Evolutionary conservation across 2,329 filamentous ascomycete genomes (phyloP), one percentile per base, ranked within the genome.

Genomic region (Setomelanomma holmii): DNA sequence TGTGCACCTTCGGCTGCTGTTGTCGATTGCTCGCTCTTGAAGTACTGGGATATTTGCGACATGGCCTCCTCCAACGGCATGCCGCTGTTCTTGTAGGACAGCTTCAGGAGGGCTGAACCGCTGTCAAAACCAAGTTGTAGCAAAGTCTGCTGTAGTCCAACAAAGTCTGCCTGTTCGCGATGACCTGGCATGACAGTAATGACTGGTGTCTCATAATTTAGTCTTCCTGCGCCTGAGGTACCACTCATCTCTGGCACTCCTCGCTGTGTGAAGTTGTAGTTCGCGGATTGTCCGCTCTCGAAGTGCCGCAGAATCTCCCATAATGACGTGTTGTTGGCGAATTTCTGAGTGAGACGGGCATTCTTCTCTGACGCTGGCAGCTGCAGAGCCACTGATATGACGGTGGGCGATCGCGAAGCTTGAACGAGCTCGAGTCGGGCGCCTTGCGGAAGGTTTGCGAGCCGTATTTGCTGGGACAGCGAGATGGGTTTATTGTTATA

Each of bases 351-450:
- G 35, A 96, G 76, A 23, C 92, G 86, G 19, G 87, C 84, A 30
- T 87, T 82, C 11, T 49, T 35, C 38, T 49, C 45, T 10, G 45
- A 49, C 11, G 39, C 27, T 3, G 91, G 90, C 22, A 97, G 80
- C 69, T 96, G 90, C 11, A 99, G 79, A n/a, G 91, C 93, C 36
- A 99, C 89, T 35, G 89, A 92, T 49, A 99, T 89, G 41, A 89
- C 89, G 1, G 91, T 88, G 0, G 93, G 89, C 0, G 92, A 95
- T 51, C 90, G 90, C 40, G 93, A 95, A 53, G 89, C 87, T 69
- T 91, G 87, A 19, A 97, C 89, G 43, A 99, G 89, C 71, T 98
- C 93, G 52, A 99, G 86, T 71, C 96, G 96, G 53, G 95, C 93
- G 56, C 95, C 95, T 33, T 90, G 85, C 11, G 84, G 82, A 5